Evolutionary conservation across 2,329 filamentous ascomycete genomes (phyloP), one percentile per base, ranked within the genome.

Genomic region (Trichoderma arundinaceum): DNA sequence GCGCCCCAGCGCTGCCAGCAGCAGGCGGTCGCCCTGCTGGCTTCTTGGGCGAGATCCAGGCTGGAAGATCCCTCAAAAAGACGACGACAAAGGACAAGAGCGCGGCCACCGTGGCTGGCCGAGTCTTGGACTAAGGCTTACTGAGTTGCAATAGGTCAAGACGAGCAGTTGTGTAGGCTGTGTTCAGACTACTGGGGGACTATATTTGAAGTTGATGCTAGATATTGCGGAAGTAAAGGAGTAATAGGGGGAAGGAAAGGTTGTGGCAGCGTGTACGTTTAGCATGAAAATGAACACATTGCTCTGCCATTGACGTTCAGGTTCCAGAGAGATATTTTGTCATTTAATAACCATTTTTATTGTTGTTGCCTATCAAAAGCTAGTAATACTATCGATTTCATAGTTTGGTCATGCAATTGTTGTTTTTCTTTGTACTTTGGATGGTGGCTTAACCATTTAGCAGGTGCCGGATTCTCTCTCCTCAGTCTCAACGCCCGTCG

Each of bases 41-140:
- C 1, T 83, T 99, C 73, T 78, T 99, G 69, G 89, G 88, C 66
- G 88, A 97, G 76, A 98, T 99, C 68, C 89, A 94, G 74, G 80
- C 87, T 68, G 94, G 95, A 49, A 93, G 78, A 77, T 78, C 88
- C 2, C 81, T 99, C 74, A 93, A 85, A 82, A 98, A 98, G 84
- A 92, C 93, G 28, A 82, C 90, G 76, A 98, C 95, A 1, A 94
- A 92, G 77, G 95, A 99, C 77, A 89, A 89, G 77, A 97, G 94
- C 77, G 78, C 72, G 54, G 85, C 92, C 59, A 77, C 88, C 60
- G 83, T 89, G 66, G 91, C 92, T 22, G 94, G 94, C n/a, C 86
- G 88, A 67, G 94, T 97, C 66, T 77, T 88, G 76, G 81, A 81
- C 68, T 86, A 79, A 75, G 13, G 59, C 43, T n/a, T 44, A 19